These are phyloP conservation scores for Barnettozyma vustinii DNA, from an alignment of 805 yeast genomes.

Conservation along the genomic window DNA sequence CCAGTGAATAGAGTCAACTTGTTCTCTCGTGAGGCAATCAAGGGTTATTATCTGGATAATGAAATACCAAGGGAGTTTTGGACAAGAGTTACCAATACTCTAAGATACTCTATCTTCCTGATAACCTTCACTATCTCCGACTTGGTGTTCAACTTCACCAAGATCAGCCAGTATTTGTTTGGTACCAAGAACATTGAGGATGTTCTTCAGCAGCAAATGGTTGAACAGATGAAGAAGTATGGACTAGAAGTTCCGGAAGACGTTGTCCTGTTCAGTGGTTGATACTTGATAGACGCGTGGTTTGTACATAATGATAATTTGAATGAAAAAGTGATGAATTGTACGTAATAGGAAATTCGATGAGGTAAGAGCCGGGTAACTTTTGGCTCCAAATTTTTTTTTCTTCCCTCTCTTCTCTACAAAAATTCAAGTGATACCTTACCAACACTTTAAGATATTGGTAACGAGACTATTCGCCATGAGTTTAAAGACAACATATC, in stretches of 20 bases:
- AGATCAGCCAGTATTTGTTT: constrained; percentile 14
- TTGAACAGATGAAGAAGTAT: constrained; percentile 20
- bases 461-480: constrained; percentile 2
- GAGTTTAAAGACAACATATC: constrained; percentile 29
- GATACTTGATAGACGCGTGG: not conserved
- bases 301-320: not conserved
- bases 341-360: not conserved
- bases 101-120: constrained; percentile 21
- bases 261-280: constrained; percentile 17
- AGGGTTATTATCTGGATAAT: constrained; percentile 21
- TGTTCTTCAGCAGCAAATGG: constrained; percentile 18
- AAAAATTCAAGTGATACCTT: not conserved
- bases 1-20: constrained; percentile 71
- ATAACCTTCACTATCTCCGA: constrained; percentile 19
- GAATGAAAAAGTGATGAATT: not conserved
- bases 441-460: not conserved
- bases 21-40: constrained; percentile 51
- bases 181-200: constrained; percentile 24
- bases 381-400: not conserved
- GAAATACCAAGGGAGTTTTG: not conserved
- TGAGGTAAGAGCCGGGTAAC: constrained; percentile 1
- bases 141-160: constrained; percentile 17
- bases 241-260: constrained; percentile 24
- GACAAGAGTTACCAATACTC: constrained; percentile 5
- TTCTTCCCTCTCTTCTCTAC: not conserved